These are phyloP conservation scores for Plenodomus biglobosus DNA, from an alignment of 2,329 filamentous ascomycete genomes.

Conservation along the genomic window DNA sequence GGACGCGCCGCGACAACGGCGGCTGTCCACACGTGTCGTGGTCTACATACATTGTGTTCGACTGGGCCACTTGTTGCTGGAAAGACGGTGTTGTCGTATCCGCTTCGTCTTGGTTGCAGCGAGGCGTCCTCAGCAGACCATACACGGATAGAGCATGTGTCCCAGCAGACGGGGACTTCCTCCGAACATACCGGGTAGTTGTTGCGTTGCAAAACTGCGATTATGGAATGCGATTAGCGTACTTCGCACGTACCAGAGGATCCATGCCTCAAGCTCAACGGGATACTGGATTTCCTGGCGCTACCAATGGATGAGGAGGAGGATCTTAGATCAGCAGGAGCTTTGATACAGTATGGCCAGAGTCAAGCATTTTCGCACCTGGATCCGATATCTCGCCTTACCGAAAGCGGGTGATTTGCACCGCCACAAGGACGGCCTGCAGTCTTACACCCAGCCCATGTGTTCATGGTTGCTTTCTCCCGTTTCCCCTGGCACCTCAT, in stretches of 20 bases:
- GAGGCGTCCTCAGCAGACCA: background rate
- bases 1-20: slow-evolving; percentile 7
- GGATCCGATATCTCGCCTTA: slow-evolving; percentile 23
- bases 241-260: background rate
- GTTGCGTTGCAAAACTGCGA: background rate
- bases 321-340: slow-evolving; percentile 26
- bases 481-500: background rate
- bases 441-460: background rate
- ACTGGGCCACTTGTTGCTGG: background rate
- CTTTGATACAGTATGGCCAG: slow-evolving; percentile 27
- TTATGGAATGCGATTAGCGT: background rate
- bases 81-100: background rate
- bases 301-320: slow-evolving; percentile 9
- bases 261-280: background rate
- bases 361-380: slow-evolving; percentile 30
- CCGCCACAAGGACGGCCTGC: slow-evolving; percentile 25
- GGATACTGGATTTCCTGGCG: background rate
- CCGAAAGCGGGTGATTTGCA: slow-evolving; percentile 28
- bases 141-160: too few relatives aligned
- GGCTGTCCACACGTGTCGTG: background rate
- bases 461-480: background rate
- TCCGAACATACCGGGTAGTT: too few relatives aligned
- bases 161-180: too few relatives aligned
- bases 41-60: background rate
- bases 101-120: background rate